A percentile compares a stretch with the other conserved stretches of the same genome.
Evolutionary conservation across 169 alveolate species (phyloP).

Genomic region (Perkinsus chesapeaki): DNA sequence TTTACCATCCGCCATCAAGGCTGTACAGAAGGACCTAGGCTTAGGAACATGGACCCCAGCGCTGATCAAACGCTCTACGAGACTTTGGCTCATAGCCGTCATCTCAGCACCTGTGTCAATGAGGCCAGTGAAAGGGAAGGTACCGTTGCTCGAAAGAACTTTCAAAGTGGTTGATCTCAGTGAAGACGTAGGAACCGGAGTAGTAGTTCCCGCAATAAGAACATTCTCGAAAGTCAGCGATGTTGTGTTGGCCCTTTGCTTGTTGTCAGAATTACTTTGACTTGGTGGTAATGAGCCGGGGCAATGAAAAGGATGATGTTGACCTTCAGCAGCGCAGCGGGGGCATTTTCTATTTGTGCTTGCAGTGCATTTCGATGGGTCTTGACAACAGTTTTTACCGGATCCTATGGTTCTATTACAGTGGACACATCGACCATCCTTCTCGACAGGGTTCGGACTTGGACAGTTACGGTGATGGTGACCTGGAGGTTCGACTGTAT

Average conservation of each 20-base stretch:
- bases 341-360: background rate
- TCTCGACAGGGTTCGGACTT: background rate
- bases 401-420: background rate
- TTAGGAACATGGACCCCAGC: background rate
- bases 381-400: background rate
- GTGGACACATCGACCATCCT: background rate
- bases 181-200: background rate
- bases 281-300: background rate
- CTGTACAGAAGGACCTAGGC: background rate
- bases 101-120: background rate
- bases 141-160: background rate
- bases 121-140: background rate
- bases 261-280: background rate
- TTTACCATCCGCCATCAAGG: background rate
- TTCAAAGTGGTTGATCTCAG: background rate
- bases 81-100: background rate
- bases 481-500: background rate
- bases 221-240: background rate
- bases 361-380: background rate
- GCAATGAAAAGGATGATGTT: background rate
- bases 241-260: background rate
- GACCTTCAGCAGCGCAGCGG: background rate
- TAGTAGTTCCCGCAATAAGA: background rate
- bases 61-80: background rate
- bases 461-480: background rate